These are phyloP conservation scores for Magnaporthiopsis poae DNA, from an alignment of 2,329 filamentous ascomycete species.

Conservation along the genomic window DNA sequence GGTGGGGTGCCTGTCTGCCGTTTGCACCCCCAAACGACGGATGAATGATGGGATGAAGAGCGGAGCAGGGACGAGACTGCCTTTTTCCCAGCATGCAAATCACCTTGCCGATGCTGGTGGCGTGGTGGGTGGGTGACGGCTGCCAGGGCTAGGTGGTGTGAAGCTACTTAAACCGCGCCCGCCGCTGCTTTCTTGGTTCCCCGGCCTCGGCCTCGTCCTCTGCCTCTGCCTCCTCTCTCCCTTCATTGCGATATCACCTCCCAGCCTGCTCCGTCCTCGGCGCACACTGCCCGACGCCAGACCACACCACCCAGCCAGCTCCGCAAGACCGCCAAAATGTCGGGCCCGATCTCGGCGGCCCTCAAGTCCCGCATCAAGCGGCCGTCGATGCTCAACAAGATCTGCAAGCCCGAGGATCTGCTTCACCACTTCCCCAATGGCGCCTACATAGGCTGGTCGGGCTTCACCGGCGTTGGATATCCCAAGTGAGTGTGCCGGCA, in stretches of 20 bases:
- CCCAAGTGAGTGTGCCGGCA: slow-evolving; percentile 55
- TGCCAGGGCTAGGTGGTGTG: background rate
- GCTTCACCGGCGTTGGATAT: slow-evolving; percentile 83
- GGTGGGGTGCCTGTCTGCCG: too few relatives aligned
- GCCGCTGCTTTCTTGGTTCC: background rate
- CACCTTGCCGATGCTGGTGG: background rate
- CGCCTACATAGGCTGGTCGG: slow-evolving; percentile 82
- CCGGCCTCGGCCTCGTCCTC: background rate
- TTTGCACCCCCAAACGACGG: background rate
- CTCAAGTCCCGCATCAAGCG: slow-evolving; percentile 66
- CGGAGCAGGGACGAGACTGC: background rate
- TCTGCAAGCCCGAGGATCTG: slow-evolving; percentile 69
- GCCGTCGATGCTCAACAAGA: slow-evolving; percentile 69
- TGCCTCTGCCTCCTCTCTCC: background rate
- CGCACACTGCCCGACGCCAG: background rate
- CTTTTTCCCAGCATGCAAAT: background rate
- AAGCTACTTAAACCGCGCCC: background rate
- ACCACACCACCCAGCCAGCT: background rate
- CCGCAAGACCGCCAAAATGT: slow-evolving; percentile 24
- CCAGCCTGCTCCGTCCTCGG: too few relatives aligned
- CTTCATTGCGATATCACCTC: background rate
- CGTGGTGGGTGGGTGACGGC: background rate
- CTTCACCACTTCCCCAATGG: slow-evolving; percentile 73
- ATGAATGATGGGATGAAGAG: too few relatives aligned
- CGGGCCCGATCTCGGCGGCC: slow-evolving; percentile 50